Evolutionary conservation across 805 yeast genomes (phyloP), one percentile per base, ranked within the genome.

Genomic region (Candida lessepsii): DNA sequence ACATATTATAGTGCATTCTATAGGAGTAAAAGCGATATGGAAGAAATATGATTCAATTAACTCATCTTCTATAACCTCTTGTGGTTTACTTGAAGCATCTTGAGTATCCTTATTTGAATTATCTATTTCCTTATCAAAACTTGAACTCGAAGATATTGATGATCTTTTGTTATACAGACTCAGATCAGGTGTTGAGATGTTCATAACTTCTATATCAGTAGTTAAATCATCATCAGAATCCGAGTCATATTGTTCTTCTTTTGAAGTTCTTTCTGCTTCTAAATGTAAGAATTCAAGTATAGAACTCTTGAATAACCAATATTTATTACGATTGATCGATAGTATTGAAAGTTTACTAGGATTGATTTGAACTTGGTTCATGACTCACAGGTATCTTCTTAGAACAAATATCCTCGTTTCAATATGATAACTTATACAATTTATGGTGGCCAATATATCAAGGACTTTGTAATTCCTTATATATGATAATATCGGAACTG

Each of bases 1-100:
- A 44, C 80, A 75, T 47, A 81, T 80, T 5, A 81, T 60, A 0
- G 86, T 79, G 45, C 82, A 74, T 50, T 81, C 86, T n/a, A 63
- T 56, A 0, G 83, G 82, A 1, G 84, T 77, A 50, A 76, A 74
- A 2, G 84, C 81, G 25, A 81, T 64, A 52, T 78, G 84, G 51
- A 78, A 74, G 53, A 81, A 80, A 24, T 25, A 41, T 3, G 37
- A 27, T 9, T 31, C 37, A n/a, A 16, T 10, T 9, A 2, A 11
- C 5, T 24, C 38, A 13, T 40, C 42, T 7, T 32, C 32, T 21
- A 16, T 4, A 3, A 13, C 26, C 9, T 16, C 23, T n/a, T 23
- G 14, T 16, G 29, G 37, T 18, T 26, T 41, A 36, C 29, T 24
- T 4, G 29, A 24, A 18, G 30, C 23, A 34, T 23, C 23, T 25